phyloP scores from a whole-genome alignment of 1,284 basidiomycete species.

The Fomitopsis schrenkii region DNA sequence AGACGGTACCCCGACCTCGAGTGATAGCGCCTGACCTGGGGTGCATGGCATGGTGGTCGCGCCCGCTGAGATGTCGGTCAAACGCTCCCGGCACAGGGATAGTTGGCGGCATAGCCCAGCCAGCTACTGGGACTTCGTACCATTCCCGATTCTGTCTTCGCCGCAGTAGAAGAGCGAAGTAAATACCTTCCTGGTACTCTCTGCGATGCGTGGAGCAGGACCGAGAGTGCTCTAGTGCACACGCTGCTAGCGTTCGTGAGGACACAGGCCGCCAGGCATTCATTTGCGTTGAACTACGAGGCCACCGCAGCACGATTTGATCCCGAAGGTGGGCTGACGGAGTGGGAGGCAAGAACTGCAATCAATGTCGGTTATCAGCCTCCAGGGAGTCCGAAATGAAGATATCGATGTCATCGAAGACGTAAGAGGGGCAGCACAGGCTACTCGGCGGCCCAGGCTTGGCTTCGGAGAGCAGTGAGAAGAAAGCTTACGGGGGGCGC shows the following conservation, averaged over 20 bases:
- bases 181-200: background rate
- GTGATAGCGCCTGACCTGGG: background rate
- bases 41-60: background rate
- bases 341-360: background rate
- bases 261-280: background rate
- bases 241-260: background rate
- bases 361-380: conserved; percentile 1
- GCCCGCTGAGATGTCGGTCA: background rate
- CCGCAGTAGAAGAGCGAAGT: background rate
- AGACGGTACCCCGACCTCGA: background rate
- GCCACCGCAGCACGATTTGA: background rate
- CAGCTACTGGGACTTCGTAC: background rate
- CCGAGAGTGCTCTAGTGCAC: background rate
- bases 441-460: background rate
- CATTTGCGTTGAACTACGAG: background rate
- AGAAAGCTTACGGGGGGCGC: background rate
- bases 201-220: background rate
- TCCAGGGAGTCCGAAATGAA: background rate
- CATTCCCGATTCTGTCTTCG: background rate
- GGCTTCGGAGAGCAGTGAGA: background rate
- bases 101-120: background rate
- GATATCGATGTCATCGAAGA: background rate
- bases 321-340: background rate
- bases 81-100: background rate
- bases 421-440: background rate